Percentiles rank a stretch among this genome's conserved stretches.
Conservation (phyloP, 257 asterid species). For the Solanum raphanifolium region DNA sequence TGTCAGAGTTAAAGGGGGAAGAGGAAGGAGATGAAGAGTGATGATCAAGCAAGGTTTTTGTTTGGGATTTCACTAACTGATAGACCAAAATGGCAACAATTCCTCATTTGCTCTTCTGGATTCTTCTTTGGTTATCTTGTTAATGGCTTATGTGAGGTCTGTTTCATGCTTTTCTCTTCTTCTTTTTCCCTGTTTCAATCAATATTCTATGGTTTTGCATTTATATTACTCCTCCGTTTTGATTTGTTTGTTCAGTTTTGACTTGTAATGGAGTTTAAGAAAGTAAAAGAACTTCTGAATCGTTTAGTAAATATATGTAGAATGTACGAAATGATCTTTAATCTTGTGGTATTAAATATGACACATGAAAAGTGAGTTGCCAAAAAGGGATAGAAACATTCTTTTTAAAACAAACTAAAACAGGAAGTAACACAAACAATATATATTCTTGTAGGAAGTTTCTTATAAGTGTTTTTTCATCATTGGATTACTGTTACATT, state of each 20-base stretch:
- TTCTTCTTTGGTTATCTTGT: constrained; percentile 92
- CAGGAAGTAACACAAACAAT: background rate
- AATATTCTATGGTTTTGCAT: background rate
- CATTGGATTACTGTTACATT: background rate
- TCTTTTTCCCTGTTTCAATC: background rate
- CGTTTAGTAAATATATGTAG: no score
- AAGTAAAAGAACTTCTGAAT: no score
- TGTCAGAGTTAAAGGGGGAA: background rate
- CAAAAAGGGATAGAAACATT: no score
- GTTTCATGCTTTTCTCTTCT: background rate
- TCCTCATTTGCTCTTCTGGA: constrained; percentile 76
- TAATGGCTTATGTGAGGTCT: constrained; percentile 92
- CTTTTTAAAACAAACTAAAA: background rate
- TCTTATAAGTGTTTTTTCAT: background rate
- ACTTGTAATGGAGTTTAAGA: background rate
- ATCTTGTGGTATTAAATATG: no score
- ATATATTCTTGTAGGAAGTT: background rate
- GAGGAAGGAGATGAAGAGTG: constrained; percentile 52
- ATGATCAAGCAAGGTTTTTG: constrained; percentile 66
- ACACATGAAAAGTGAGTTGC: no score
- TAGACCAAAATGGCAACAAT: constrained; percentile 77
- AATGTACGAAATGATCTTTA: no score
- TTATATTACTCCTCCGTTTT: background rate
- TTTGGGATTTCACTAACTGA: constrained; percentile 69
- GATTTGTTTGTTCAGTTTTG: background rate